phyloP scores from a whole-genome alignment of 2,329 filamentous ascomycete species.

The Fusarium sp. region DNA sequence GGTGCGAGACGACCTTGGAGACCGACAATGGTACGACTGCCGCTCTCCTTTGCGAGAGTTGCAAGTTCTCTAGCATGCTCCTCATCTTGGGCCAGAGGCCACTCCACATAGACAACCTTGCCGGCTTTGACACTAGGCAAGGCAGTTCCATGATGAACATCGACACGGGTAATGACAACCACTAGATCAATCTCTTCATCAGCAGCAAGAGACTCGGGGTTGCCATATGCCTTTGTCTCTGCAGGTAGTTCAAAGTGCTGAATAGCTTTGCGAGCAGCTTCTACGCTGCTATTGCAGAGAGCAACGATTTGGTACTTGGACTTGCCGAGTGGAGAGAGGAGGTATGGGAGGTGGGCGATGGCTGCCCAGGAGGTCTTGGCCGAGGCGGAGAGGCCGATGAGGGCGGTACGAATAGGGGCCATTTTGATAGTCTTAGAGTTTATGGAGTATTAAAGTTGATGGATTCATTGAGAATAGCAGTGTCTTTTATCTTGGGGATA shows the following conservation, averaged over 20 bases:
- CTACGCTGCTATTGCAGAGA: slow-evolving; percentile 58
- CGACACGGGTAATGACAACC: slow-evolving; percentile 62
- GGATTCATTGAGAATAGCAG: background rate
- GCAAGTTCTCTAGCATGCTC: slow-evolving; percentile 53
- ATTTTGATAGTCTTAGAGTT: slow-evolving; percentile 36
- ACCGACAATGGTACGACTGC: slow-evolving; percentile 55
- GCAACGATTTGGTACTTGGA: slow-evolving; percentile 59
- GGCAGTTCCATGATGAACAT: slow-evolving; percentile 57
- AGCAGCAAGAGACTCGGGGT: slow-evolving; percentile 56
- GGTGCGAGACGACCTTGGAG: slow-evolving; percentile 61
- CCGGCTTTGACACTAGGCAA: slow-evolving; percentile 59
- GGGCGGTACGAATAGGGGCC: slow-evolving; percentile 61
- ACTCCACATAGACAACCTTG: slow-evolving; percentile 64
- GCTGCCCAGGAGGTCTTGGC: slow-evolving; percentile 63
- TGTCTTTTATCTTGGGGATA: background rate
- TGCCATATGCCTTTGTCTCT: slow-evolving; percentile 58
- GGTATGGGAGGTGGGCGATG: slow-evolving; percentile 65
- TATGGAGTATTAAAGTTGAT: background rate
- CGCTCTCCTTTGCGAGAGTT: slow-evolving; percentile 45
- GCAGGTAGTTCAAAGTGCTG: slow-evolving; percentile 52
- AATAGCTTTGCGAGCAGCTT: slow-evolving; percentile 55
- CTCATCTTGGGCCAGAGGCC: slow-evolving; percentile 61
- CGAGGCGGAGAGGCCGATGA: slow-evolving; percentile 65
- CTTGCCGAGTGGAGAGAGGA: slow-evolving; percentile 56
- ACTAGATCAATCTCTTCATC: slow-evolving; percentile 63